A percentile compares a stretch with the other conserved stretches of the same genome.
Conservation (phyloP, 164 flowering plant species). For the Magnolia changhungtana region DNA sequence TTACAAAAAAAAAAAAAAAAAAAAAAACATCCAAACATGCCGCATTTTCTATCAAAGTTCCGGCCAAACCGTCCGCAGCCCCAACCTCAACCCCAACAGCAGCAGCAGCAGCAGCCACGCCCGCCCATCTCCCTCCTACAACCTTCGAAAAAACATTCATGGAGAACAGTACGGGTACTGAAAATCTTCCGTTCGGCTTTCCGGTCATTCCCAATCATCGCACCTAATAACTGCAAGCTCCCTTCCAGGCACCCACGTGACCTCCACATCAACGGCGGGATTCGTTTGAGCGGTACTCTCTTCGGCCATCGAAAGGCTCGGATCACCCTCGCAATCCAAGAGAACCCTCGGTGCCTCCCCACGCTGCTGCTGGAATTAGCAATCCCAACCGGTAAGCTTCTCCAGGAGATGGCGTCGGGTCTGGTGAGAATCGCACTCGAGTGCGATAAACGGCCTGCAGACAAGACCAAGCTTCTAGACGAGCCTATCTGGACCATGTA, state of each 20-base stretch:
- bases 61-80: background rate
- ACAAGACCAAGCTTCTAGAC: slow-evolving; percentile 44
- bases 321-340: slow-evolving; percentile 62
- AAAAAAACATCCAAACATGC: background rate
- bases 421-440: slow-evolving; percentile 75
- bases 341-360: slow-evolving; percentile 51
- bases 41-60: background rate
- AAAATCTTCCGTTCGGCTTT: slow-evolving; percentile 48
- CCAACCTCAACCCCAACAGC: background rate
- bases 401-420: slow-evolving; percentile 59
- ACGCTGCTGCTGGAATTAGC: slow-evolving; percentile 56
- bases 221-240: slow-evolving; percentile 41
- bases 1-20: background rate
- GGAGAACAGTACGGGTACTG: slow-evolving; percentile 29
- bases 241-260: slow-evolving; percentile 26
- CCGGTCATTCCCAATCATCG: slow-evolving; percentile 62
- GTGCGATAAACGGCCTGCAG: slow-evolving; percentile 53
- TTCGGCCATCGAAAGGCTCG: slow-evolving; percentile 69
- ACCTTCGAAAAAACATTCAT: slow-evolving; percentile 27
- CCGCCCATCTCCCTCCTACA: slow-evolving; percentile 27
- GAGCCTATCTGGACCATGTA: slow-evolving; percentile 83
- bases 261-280: slow-evolving; percentile 11
- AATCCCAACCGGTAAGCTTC: slow-evolving; percentile 52
- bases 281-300: slow-evolving; percentile 61
- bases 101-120: background rate